phyloP scores from a whole-genome alignment of 2,329 filamentous ascomycete species.

The Lasiodiplodia citricola region DNA sequence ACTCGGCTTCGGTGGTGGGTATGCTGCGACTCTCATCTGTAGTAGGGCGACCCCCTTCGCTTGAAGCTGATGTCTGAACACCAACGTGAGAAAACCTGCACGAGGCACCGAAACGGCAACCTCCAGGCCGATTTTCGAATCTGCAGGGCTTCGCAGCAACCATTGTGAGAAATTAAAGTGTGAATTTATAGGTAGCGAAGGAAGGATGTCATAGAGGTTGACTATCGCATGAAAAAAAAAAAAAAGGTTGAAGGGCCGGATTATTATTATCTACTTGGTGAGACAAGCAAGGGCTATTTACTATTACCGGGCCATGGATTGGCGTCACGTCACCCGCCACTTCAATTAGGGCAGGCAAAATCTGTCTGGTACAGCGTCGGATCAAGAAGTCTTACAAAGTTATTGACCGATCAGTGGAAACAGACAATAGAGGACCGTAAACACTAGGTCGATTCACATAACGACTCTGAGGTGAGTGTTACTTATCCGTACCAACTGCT shows the following conservation, averaged over 20 bases:
- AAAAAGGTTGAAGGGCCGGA: not conserved
- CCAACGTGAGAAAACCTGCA: not conserved
- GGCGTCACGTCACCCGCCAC: not conserved
- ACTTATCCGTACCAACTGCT: not conserved
- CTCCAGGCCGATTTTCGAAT: not conserved
- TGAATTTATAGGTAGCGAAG: not conserved
- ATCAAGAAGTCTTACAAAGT: not conserved
- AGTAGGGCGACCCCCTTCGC: not conserved
- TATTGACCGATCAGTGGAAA: not conserved
- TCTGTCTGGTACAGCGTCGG: not conserved
- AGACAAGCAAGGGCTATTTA: not conserved
- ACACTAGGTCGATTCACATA: not conserved
- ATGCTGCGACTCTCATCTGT: not conserved
- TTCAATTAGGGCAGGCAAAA: not conserved
- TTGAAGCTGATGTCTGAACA: not conserved
- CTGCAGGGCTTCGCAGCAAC: not conserved
- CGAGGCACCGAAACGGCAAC: not conserved
- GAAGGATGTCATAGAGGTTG: not conserved
- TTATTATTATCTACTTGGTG: not conserved
- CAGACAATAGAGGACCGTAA: not conserved
- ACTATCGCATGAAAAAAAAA: not conserved
- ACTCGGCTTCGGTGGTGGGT: conserved; percentile 12
- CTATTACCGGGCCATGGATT: not conserved
- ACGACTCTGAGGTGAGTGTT: not conserved
- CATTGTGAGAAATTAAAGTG: not conserved